A percentile compares a stretch with the other conserved stretches of the same genome.
Conservation (phyloP, 345 rosid genomes). For the Bruguiera sexangula region DNA sequence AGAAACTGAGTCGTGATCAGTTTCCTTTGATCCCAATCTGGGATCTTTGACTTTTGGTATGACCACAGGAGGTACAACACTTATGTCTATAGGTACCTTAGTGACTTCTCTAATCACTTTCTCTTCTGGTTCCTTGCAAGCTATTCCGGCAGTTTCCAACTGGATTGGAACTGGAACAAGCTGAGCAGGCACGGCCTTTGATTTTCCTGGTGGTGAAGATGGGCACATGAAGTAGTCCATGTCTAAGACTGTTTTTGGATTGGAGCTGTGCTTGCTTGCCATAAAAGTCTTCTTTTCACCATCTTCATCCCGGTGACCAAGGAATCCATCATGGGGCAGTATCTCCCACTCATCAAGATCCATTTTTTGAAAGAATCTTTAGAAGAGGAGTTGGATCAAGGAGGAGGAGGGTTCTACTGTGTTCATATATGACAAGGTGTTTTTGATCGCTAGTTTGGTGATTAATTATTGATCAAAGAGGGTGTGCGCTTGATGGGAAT, state of each 20-base stretch:
- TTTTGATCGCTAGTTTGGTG: neutral
- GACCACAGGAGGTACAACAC: constrained; percentile 24
- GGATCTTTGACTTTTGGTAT: constrained; percentile 35
- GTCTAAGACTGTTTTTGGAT: constrained; percentile 35
- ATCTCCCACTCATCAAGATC: constrained; percentile 93
- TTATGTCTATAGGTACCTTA: constrained; percentile 21
- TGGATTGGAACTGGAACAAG: constrained; percentile 62
- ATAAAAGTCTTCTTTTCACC: constrained; percentile 25
- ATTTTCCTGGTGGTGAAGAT: constrained; percentile 32
- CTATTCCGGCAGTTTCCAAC: constrained; percentile 39
- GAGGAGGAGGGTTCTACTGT: neutral
- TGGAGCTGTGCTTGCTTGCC: constrained; percentile 26
- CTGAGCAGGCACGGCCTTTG: constrained; percentile 36
- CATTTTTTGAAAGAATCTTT: constrained; percentile 29
- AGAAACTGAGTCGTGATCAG: constrained; percentile 61
- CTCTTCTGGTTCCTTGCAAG: constrained; percentile 20
- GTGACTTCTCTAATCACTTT: constrained; percentile 7
- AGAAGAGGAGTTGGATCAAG: constrained; percentile 3
- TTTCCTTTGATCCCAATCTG: constrained; percentile 19
- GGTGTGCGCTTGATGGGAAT: constrained; percentile 25
- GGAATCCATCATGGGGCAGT: constrained; percentile 50
- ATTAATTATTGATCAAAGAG: constrained; percentile 33
- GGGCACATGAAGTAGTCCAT: constrained; percentile 72
- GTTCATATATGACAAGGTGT: neutral
- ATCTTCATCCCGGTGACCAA: constrained; percentile 38